Conservation (phyloP, 2,329 filamentous ascomycete genomes). For the Penicillium sp. region DNA sequence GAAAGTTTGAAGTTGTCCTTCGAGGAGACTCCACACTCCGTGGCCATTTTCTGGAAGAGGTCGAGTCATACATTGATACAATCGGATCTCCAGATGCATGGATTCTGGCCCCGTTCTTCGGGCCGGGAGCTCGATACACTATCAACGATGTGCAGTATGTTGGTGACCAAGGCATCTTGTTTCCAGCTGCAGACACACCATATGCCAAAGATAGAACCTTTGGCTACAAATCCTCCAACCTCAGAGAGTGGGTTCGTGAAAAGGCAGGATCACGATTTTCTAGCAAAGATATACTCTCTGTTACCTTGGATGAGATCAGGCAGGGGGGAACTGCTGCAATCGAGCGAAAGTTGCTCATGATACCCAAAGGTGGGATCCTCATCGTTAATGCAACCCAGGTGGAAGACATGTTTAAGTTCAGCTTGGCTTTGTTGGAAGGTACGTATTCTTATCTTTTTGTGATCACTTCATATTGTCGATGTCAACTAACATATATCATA, state of each 20-base stretch:
- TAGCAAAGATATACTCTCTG: background rate
- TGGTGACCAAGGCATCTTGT: background rate
- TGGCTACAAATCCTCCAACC: constrained; percentile 3
- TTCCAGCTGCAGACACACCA: background rate
- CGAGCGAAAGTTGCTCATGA: background rate
- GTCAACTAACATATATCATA: background rate
- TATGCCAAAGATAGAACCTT: background rate
- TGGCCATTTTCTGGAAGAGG: background rate
- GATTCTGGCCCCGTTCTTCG: background rate
- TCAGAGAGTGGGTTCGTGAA: background rate
- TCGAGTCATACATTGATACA: background rate
- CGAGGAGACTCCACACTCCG: background rate
- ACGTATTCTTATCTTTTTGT: background rate
- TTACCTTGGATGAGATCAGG: constrained; percentile 1
- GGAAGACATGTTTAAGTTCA: background rate
- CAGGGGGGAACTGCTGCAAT: background rate
- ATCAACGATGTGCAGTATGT: background rate
- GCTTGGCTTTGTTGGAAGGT: constrained; percentile 1
- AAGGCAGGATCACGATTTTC: constrained; percentile 2
- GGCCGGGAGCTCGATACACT: constrained; percentile 1
- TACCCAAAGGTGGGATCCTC: background rate
- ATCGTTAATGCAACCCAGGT: background rate
- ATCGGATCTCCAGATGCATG: background rate
- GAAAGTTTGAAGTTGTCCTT: constrained; percentile 1
- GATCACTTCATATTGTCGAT: background rate